Conservation (phyloP, 2,329 filamentous ascomycete genomes). For the Sclerotinia subarctica region DNA sequence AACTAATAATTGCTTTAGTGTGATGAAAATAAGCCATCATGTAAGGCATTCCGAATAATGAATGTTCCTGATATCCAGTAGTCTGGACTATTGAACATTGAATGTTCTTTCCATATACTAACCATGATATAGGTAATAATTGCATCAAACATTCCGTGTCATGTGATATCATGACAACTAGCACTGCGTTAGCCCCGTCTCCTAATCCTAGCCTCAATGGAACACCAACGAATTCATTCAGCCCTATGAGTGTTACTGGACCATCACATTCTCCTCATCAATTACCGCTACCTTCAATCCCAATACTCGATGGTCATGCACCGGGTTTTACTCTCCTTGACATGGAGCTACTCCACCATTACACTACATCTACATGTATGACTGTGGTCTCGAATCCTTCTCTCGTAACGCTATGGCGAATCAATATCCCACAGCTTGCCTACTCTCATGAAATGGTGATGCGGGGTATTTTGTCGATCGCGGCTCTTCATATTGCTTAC, state of each 20-base stretch:
- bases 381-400: constrained; percentile 45
- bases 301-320: neutral
- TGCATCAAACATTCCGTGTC: constrained; percentile 43
- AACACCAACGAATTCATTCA: constrained; percentile 3
- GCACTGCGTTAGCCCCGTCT: neutral
- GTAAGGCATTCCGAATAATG: constrained; percentile 21
- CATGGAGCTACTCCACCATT: constrained; percentile 54
- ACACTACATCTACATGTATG: constrained; percentile 47
- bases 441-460: constrained; percentile 49
- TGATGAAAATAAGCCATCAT: constrained; percentile 42
- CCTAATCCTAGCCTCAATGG: neutral
- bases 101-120: neutral
- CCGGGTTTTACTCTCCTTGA: constrained; percentile 39
- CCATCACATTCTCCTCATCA: neutral
- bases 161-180: constrained; percentile 36
- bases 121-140: constrained; percentile 33
- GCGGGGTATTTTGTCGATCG: constrained; percentile 47
- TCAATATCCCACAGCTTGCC: constrained; percentile 46
- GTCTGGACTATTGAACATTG: neutral
- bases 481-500: constrained; percentile 49
- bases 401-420: constrained; percentile 47
- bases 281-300: constrained; percentile 11
- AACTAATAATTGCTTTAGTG: constrained; percentile 36
- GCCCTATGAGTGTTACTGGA: constrained; percentile 9
- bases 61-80: too few relatives aligned